Evolutionary conservation across 2,329 filamentous ascomycete species (phyloP).

Genomic region (Fusarium sp.): DNA sequence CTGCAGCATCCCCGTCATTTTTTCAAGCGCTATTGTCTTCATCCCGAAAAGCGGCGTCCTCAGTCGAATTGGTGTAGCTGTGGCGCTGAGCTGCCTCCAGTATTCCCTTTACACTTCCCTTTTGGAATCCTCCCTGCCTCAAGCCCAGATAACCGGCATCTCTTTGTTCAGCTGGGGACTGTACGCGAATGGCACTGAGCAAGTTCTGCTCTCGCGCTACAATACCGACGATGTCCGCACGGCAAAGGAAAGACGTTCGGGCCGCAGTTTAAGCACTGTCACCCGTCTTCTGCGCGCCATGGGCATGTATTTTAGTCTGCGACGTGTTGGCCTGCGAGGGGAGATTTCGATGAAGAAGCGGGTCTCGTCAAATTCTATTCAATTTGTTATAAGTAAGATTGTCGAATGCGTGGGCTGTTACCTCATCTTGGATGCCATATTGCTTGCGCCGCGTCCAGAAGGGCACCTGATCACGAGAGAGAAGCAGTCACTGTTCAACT

Average conservation of each 20-base stretch:
- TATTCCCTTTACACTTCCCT: background rate
- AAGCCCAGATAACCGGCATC: background rate
- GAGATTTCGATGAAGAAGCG: background rate
- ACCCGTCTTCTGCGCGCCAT: background rate
- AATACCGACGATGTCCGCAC: background rate
- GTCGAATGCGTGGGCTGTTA: background rate
- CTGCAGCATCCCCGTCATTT: background rate
- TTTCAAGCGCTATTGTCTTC: background rate
- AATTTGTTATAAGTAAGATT: background rate
- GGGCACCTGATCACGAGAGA: background rate
- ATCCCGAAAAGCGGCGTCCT: background rate
- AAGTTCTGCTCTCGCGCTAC: background rate
- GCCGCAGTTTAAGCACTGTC: rapidly evolving
- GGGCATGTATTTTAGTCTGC: background rate
- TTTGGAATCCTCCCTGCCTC: background rate
- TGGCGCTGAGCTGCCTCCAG: background rate
- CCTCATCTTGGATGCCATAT: background rate
- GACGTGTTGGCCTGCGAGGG: background rate
- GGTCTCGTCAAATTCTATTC: rapidly evolving
- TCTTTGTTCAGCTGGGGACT: slow-evolving; percentile 1
- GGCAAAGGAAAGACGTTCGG: rapidly evolving
- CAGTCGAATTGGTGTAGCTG: rapidly evolving
- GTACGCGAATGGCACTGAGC: background rate
- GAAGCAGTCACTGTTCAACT: background rate
- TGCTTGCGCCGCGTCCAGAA: background rate